Evolutionary conservation across 176 grass and related monocot genomes (phyloP).

Genomic region (Oryza meyeriana): DNA sequence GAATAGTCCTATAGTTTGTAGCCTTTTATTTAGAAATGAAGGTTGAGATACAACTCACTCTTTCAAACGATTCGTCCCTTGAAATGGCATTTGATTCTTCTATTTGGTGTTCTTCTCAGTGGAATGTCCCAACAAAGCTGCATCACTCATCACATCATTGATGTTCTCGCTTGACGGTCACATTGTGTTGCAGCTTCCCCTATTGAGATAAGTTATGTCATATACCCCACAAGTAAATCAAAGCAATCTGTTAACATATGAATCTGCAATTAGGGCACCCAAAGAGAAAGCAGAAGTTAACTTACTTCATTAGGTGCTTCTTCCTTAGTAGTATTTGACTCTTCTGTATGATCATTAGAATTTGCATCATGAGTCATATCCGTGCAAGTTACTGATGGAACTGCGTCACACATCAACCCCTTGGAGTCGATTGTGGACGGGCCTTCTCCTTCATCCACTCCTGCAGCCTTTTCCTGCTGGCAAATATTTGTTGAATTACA

Average conservation of each 20-base stretch:
- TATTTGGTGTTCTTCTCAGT: neutral
- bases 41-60: constrained; percentile 8
- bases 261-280: neutral
- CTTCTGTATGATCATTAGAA: constrained; percentile 1
- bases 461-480: neutral
- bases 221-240: neutral
- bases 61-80: neutral
- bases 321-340: neutral
- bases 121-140: neutral
- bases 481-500: neutral
- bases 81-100: constrained; percentile 6
- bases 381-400: neutral
- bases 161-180: constrained; percentile 7
- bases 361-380: neutral
- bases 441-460: neutral
- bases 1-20: neutral
- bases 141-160: neutral
- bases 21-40: neutral
- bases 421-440: neutral
- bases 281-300: neutral
- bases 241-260: neutral
- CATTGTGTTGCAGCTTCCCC: neutral
- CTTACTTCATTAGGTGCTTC: constrained; percentile 28
- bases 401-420: neutral
- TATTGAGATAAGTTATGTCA: neutral